Evolutionary conservation across 2,329 filamentous ascomycete genomes (phyloP).

Genomic region (Periconia sp.): DNA sequence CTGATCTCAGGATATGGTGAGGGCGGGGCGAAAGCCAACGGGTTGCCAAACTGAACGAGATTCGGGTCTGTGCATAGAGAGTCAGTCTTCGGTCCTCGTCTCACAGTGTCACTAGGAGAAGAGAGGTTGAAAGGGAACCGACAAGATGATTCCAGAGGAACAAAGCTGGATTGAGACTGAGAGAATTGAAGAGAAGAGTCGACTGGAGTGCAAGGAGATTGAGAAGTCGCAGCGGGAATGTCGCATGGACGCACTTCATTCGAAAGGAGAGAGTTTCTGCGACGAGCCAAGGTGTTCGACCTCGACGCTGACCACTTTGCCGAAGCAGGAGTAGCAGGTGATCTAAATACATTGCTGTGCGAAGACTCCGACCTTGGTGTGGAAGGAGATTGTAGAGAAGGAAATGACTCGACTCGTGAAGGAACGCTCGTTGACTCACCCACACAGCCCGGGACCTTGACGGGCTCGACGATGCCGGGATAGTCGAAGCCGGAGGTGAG

Average conservation of each 20-base stretch:
- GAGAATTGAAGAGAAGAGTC: slow-evolving; percentile 22
- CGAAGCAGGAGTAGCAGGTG: slow-evolving; percentile 45
- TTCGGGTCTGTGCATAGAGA: slow-evolving; percentile 68
- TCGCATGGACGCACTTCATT: slow-evolving; percentile 28
- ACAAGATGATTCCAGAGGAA: slow-evolving; percentile 47
- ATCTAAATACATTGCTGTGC: slow-evolving; percentile 35
- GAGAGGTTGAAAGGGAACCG: slow-evolving; percentile 40
- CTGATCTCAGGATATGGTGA: slow-evolving; percentile 51
- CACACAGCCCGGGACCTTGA: slow-evolving; percentile 54
- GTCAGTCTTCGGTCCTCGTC: too few species aligned
- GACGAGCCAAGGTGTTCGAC: slow-evolving; percentile 12
- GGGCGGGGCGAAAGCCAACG: slow-evolving; percentile 46
- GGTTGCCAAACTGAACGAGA: slow-evolving; percentile 58
- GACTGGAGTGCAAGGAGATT: slow-evolving; percentile 19
- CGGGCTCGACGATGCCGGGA: slow-evolving; percentile 53
- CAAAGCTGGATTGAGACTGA: slow-evolving; percentile 26
- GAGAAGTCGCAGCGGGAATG: slow-evolving; percentile 11
- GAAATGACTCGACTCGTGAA: slow-evolving; percentile 38
- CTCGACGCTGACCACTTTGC: slow-evolving; percentile 41
- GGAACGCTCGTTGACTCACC: slow-evolving; percentile 54
- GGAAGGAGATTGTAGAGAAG: slow-evolving; percentile 23
- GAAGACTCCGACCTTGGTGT: slow-evolving; percentile 14
- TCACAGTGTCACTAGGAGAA: too few species aligned
- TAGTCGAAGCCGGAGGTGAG: slow-evolving; percentile 65
- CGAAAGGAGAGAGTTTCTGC: slow-evolving; percentile 36